Base-by-base conservation (phyloP, 1,284 basidiomycete genomes). In the Athelia sp. region DNA sequence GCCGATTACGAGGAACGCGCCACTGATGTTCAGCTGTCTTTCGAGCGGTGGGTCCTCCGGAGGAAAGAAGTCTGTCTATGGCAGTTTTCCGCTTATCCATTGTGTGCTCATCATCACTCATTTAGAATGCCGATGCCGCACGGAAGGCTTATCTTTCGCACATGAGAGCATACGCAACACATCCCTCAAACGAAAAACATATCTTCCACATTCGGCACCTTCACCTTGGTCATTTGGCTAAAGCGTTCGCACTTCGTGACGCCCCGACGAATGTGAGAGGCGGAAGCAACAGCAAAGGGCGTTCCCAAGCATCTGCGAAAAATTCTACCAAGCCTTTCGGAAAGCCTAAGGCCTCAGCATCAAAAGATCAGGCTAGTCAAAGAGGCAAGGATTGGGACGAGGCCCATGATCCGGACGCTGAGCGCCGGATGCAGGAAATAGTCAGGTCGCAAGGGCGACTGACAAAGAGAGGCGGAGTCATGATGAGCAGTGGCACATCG, bases 111-210 rank as follows among this genome's bases (percentile, higher is more conserved):
- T 46, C 3, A 22, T 47, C 40, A 49, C 38, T 18, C 45, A 44
- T 48, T 26, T 47, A 96, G 92, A 85, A 95, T 60, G 76, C 81
- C 9, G 71, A 75, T 4, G 66, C 89, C 4, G 95, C 97, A 3
- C 82, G 92, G 32, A 87, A 81, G 59, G 97, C 93, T 0, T 99
- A 90, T 68, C 74, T 85, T 21, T 97, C 96, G 0, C 93, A 96
- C 65, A 86, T 98, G 68, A 81, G 97, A 50, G 97, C 97, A 0
- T 99, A 99, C 67, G 91, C 97, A 9, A 99, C 97, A 0, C 97
- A 99, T 70, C 95, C 96, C 0, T 81, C 90, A 3, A 85, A 87
- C 53, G 97, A 99, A 66, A 98, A 98, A 60, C 84, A 90, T 54
- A 91, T 97, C 52, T 99, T 99, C 74, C 94, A 98, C 67, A 84